These are phyloP conservation scores for Trametes polyzona DNA, from an alignment of 1,284 basidiomycete genomes.

Conservation along the genomic window DNA sequence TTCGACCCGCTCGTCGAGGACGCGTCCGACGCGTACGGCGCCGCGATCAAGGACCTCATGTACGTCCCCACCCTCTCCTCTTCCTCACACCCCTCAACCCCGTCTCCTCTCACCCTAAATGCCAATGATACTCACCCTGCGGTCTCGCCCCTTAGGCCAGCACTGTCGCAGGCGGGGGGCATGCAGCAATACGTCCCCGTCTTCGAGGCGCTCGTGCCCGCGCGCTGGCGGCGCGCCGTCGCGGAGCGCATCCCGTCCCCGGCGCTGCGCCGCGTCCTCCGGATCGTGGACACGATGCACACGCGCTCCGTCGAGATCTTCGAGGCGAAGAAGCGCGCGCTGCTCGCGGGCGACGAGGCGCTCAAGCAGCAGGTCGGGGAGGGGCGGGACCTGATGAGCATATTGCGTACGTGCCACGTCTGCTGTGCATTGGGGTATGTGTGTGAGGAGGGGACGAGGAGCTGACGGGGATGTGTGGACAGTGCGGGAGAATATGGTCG, in stretches of 20 bases:
- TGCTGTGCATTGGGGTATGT: constrained; percentile 24
- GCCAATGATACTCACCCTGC: no score
- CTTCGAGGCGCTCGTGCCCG: constrained; percentile 4
- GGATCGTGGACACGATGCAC: constrained; percentile 27
- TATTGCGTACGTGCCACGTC: constrained; percentile 28
- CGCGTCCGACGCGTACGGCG: constrained; percentile 28
- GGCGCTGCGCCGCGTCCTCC: constrained; percentile 16
- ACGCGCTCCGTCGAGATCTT: constrained; percentile 21
- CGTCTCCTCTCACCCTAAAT: no score
- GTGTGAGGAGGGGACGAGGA: constrained; percentile 24
- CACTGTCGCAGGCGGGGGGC: neutral
- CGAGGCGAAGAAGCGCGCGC: constrained; percentile 26
- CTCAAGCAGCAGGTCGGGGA: constrained; percentile 22
- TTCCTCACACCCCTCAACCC: no score
- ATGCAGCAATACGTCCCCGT: constrained; percentile 2
- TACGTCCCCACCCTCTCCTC: constrained; percentile 17
- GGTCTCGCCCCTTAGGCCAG: neutral
- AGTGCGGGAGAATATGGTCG: constrained; percentile 35
- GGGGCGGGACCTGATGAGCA: constrained; percentile 32
- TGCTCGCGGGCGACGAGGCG: constrained; percentile 21
- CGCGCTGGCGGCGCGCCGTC: constrained; percentile 5
- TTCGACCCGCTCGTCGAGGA: constrained; percentile 37
- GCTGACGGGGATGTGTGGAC: neutral
- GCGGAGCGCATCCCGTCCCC: constrained; percentile 21
- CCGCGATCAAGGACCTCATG: constrained; percentile 34